Evolutionary conservation across 2,329 filamentous ascomycete genomes (phyloP), one percentile per base, ranked within the genome.

Genomic region (Myriosclerotinia scirpicola): DNA sequence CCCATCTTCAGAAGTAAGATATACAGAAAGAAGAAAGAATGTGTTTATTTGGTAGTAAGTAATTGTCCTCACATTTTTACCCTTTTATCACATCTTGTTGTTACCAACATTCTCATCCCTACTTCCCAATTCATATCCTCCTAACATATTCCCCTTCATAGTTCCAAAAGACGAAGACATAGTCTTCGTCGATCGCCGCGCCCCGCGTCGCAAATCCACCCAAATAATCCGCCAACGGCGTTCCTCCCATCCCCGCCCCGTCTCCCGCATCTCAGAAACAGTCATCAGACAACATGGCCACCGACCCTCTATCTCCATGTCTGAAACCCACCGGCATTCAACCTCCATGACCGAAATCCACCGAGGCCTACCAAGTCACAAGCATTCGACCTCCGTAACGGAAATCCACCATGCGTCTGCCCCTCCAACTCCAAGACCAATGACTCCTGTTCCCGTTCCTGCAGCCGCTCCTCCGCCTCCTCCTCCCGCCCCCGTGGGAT

Each of bases 161-260:
- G 63, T 65, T 15, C 63, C 63, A 7, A 65, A 65, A 65, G 54
- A 59, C 44, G 63, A 65, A 48, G 54, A 58, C 7, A 60, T 65
- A 59, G 63, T 65, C 30, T 65, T 65, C 46, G 63, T 65, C 12
- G 63, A 65, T 22, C 63, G 54, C 2, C 63, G 54, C 5, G 36
- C 44, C 3, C 54, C 63, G 36, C 63, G 63, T n/a, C 63, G 8
- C 34, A 58, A 50, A 48, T 50, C 44, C 44, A 50, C 48, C 22
- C 42, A 59, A 34, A 42, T 65, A 17, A 8, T 60, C 38, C 54
- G 40, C 34, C 34, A 48, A 34, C 22, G 54, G 26, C 54, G 36
- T 38, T 52, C 34, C 34, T 34, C 46, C 22, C 46, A 17, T 12
- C 36, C 54, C 30, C 63, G 54, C 14, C 63, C 63, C 17, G 63